Evolutionary conservation across 2,329 filamentous ascomycete species (phyloP).

Genomic region (Clarireedia monteithiana): DNA sequence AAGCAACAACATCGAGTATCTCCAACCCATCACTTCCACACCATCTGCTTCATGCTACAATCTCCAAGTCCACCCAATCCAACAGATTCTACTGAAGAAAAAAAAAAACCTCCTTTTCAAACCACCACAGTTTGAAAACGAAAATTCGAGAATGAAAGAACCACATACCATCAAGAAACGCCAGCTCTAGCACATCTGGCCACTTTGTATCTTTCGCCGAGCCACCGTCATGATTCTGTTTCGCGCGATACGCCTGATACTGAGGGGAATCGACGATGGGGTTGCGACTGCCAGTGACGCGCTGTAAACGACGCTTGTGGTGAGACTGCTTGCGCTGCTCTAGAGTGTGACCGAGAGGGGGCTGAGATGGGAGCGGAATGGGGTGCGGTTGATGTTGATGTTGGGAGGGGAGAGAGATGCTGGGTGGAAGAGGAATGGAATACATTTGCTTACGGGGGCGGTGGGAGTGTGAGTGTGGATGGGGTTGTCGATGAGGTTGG

Average conservation of each 20-base stretch:
- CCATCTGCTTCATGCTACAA: too few relatives aligned
- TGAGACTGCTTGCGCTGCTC: constrained; percentile 29
- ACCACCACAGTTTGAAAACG: constrained; percentile 14
- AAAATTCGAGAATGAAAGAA: background rate
- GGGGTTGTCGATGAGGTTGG: too few relatives aligned
- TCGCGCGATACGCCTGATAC: constrained; percentile 58
- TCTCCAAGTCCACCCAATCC: too few relatives aligned
- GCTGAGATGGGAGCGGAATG: constrained; percentile 18
- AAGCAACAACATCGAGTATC: too few relatives aligned
- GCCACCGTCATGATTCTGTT: constrained; percentile 54
- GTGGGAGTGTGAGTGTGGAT: too few relatives aligned
- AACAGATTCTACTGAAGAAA: too few relatives aligned
- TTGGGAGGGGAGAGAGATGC: too few relatives aligned
- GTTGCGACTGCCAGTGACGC: constrained; percentile 35
- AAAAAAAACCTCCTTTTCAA: background rate
- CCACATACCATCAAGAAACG: constrained; percentile 57
- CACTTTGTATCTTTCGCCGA: constrained; percentile 54
- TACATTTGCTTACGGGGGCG: constrained; percentile 7
- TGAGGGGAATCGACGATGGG: constrained; percentile 54
- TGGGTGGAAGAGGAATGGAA: constrained; percentile 15
- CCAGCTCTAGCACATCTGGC: constrained; percentile 56
- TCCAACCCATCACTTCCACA: too few relatives aligned
- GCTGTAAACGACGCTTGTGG: constrained; percentile 22
- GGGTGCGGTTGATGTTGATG: too few relatives aligned
- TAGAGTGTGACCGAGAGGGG: constrained; percentile 15